A percentile compares a stretch with the other conserved stretches of the same genome.
Conservation (phyloP, 805 yeast genomes). For the Candida palmyrensis region DNA sequence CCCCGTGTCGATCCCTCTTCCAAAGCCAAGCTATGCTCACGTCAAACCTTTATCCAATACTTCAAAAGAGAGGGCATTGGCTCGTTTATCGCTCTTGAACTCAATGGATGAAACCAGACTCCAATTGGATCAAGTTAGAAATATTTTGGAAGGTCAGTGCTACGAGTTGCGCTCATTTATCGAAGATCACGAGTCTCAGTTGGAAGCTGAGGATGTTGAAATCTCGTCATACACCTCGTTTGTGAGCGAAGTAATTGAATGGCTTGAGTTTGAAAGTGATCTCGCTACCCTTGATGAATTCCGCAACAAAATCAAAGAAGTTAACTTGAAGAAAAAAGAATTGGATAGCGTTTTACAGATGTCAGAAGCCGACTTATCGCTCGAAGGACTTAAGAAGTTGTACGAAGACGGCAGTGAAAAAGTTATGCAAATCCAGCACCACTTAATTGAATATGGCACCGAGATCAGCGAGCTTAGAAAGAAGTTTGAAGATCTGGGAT, state of each 20-base stretch:
- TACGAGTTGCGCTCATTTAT: constrained; percentile 62
- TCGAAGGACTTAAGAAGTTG: constrained; percentile 38
- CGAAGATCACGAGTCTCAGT: constrained; percentile 45
- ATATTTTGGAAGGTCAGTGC: constrained; percentile 66
- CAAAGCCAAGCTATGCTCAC: constrained; percentile 44
- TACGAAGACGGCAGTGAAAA: constrained; percentile 38
- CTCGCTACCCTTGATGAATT: constrained; percentile 33
- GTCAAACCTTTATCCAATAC: constrained; percentile 27
- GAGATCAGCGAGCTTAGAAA: constrained; percentile 39
- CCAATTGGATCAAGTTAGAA: constrained; percentile 53
- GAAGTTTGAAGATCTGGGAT: constrained; percentile 38
- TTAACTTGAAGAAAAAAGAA: constrained; percentile 13
- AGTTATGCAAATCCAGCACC: constrained; percentile 38
- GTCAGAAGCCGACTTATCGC: constrained; percentile 42
- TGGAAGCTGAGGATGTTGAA: constrained; percentile 34
- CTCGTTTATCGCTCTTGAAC: constrained; percentile 49
- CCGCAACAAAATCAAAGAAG: constrained; percentile 16
- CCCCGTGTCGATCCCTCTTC: constrained; percentile 23
- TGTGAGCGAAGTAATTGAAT: constrained; percentile 54
- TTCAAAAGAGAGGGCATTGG: constrained; percentile 40
- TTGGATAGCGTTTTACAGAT: constrained; percentile 36
- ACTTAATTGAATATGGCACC: constrained; percentile 40
- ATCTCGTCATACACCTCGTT: constrained; percentile 12
- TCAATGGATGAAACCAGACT: constrained; percentile 50
- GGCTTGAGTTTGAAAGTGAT: constrained; percentile 75